Evolutionary conservation across 768 basidiomycete genomes (phyloP).

Genomic region (Lentinula detonsa): DNA sequence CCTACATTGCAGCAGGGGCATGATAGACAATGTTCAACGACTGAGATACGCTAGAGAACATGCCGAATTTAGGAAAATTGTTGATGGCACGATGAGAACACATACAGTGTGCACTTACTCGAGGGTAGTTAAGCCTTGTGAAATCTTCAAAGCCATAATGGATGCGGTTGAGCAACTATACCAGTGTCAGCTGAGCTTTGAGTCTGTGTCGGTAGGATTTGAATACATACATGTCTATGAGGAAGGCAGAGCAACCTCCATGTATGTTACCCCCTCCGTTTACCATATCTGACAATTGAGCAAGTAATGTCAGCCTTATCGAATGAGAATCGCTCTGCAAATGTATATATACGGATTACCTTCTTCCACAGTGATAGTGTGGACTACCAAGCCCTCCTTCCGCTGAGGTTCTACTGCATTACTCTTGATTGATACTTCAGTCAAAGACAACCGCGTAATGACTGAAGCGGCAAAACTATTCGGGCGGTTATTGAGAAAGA

Average conservation of each 20-base stretch:
- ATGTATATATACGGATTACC: not conserved
- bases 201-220: not conserved
- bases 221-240: conserved; percentile 24
- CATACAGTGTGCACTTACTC: not conserved
- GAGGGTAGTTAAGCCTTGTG: not conserved
- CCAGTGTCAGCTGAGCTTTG: not conserved
- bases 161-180: not conserved
- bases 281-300: conserved; percentile 23
- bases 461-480: not conserved
- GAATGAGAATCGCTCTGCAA: not conserved
- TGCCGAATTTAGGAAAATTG: not conserved
- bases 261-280: conserved; percentile 12
- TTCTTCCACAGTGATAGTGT: not conserved
- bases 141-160: conserved; percentile 1
- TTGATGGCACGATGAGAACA: not conserved
- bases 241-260: conserved; percentile 25
- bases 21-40: conserved; percentile 27
- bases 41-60: conserved; percentile 21
- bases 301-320: not conserved
- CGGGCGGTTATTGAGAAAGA: not conserved
- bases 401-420: not conserved
- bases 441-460: not conserved
- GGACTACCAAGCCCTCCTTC: not conserved
- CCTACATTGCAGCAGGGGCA: conserved; percentile 26
- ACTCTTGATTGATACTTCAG: not conserved